Evolutionary conservation across 1,139 yeast genomes (phyloP).

Genomic region (Candida buenavistaensis): DNA sequence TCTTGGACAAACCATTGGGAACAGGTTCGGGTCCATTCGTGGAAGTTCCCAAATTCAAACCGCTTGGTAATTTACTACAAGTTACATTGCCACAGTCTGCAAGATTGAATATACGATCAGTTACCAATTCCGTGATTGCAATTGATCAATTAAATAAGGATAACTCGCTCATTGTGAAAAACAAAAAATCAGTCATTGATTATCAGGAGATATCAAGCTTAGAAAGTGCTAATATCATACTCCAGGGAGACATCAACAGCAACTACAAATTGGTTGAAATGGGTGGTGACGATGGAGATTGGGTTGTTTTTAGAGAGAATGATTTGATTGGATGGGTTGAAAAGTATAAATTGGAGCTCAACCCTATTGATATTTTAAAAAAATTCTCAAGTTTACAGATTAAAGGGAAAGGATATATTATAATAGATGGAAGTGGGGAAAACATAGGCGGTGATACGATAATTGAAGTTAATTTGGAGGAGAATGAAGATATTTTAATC

Average conservation of each 20-base stretch:
- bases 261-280: constrained; percentile 26
- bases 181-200: not conserved
- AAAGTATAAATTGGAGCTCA: constrained; percentile 19
- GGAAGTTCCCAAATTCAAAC: constrained; percentile 35
- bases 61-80: constrained; percentile 35
- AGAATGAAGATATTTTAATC: constrained; percentile 33
- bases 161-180: not conserved
- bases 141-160: constrained; percentile 19
- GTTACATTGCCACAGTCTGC: constrained; percentile 38
- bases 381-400: constrained; percentile 22
- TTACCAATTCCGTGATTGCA: constrained; percentile 25
- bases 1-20: constrained; percentile 10
- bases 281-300: constrained; percentile 13
- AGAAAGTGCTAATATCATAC: constrained; percentile 22
- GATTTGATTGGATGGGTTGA: constrained; percentile 46
- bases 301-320: constrained; percentile 36
- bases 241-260: constrained; percentile 30
- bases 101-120: constrained; percentile 25
- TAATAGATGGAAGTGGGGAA: constrained; percentile 35
- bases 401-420: constrained; percentile 38
- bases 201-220: constrained; percentile 29
- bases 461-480: constrained; percentile 27
- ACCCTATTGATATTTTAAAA: constrained; percentile 17
- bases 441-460: constrained; percentile 36
- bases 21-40: constrained; percentile 45